A percentile compares a stretch with the other conserved stretches of the same genome.
phyloP scores from a whole-genome alignment of 2,329 filamentous ascomycete genomes.

The Teratosphaeria zuluensis region DNA sequence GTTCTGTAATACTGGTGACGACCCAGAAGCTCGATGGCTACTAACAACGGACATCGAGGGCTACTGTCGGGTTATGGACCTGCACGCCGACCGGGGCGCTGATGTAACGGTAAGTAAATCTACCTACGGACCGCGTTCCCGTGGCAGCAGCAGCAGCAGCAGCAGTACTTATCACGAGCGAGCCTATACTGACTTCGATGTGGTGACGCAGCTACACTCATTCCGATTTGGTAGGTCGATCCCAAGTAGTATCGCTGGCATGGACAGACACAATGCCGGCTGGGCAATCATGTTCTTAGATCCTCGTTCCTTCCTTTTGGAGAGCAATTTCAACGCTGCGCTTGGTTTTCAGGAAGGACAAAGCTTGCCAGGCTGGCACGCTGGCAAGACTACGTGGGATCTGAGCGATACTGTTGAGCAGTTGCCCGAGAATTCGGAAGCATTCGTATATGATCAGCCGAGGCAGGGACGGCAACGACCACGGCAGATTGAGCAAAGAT shows the following conservation, averaged over 20 bases:
- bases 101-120: neutral
- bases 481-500: neutral
- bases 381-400: slow-evolving; percentile 19
- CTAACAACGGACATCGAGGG: slow-evolving; percentile 45
- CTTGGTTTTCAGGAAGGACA: slow-evolving; percentile 15
- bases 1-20: slow-evolving; percentile 50
- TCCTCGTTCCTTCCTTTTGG: slow-evolving; percentile 23
- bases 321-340: slow-evolving; percentile 11
- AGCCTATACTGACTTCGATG: neutral
- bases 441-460: slow-evolving; percentile 1
- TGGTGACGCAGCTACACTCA: neutral
- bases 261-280: slow-evolving; percentile 24
- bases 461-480: neutral
- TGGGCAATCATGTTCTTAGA: slow-evolving; percentile 32
- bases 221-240: slow-evolving; percentile 9
- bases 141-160: neutral
- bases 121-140: neutral
- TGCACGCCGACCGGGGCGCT: slow-evolving; percentile 7
- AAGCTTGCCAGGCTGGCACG: slow-evolving; percentile 9
- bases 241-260: slow-evolving; percentile 3
- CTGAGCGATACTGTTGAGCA: slow-evolving; percentile 17
- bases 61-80: slow-evolving; percentile 21
- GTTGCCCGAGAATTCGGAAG: slow-evolving; percentile 11
- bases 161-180: neutral
- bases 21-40: slow-evolving; percentile 47